Conservation (phyloP, 768 basidiomycete genomes). For the Tylopilus felleus region DNA sequence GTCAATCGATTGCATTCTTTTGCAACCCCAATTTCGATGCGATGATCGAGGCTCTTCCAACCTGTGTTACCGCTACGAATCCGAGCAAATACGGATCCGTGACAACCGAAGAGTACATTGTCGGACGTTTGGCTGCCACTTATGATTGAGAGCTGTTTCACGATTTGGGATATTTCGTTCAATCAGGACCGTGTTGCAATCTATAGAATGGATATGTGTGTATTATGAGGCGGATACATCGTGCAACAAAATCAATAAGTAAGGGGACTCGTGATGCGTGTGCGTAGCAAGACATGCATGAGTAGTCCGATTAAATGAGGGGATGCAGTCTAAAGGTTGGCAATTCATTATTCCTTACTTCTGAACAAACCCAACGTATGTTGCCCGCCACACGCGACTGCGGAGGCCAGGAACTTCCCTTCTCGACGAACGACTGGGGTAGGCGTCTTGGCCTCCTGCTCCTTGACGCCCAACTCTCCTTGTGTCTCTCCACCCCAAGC, state of each 20-base stretch:
- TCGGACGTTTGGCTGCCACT: slow-evolving; percentile 61
- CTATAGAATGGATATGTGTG: slow-evolving; percentile 7
- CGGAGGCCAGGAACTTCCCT: slow-evolving; percentile 52
- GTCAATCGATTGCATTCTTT: slow-evolving; percentile 86
- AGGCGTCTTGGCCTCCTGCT: slow-evolving; percentile 61
- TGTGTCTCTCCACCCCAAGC: slow-evolving; percentile 79
- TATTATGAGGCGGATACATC: slow-evolving; percentile 14
- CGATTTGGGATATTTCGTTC: too few species aligned
- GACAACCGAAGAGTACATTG: slow-evolving; percentile 73
- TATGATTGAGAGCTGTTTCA: slow-evolving; percentile 37
- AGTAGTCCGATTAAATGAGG: slow-evolving; percentile 18
- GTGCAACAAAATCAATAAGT: slow-evolving; percentile 19
- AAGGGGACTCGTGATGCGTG: slow-evolving; percentile 17
- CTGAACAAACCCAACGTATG: slow-evolving; percentile 72
- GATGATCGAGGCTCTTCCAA: slow-evolving; percentile 68
- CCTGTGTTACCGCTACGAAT: slow-evolving; percentile 36
- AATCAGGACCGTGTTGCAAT: slow-evolving; percentile 3
- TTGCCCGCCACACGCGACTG: slow-evolving; percentile 73
- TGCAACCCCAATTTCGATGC: slow-evolving; percentile 77
- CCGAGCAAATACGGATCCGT: slow-evolving; percentile 72
- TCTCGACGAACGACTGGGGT: slow-evolving; percentile 66
- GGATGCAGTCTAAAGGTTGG: slow-evolving; percentile 10
- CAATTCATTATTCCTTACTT: slow-evolving; percentile 43
- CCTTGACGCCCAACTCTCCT: slow-evolving; percentile 67
- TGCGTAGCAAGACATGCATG: slow-evolving; percentile 15